These are phyloP conservation scores for Mycena galopus DNA, from an alignment of 768 basidiomycete genomes.

Conservation along the genomic window DNA sequence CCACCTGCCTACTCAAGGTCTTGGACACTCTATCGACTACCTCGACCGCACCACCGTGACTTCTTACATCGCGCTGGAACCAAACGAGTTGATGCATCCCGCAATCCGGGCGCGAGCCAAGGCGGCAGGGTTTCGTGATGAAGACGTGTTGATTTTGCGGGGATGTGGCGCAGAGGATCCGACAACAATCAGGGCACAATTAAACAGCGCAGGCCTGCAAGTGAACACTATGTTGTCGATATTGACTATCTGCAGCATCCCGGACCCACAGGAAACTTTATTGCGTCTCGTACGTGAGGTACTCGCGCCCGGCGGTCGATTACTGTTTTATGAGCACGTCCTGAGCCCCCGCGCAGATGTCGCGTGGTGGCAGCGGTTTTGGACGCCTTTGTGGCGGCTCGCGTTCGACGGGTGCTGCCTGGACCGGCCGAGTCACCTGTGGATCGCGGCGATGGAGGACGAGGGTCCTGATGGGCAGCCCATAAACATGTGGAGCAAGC, in stretches of 20 bases:
- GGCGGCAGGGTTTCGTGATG: conserved; percentile 65
- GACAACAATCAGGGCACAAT: conserved; percentile 57
- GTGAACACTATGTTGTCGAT: conserved; percentile 77
- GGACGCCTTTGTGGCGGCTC: conserved; percentile 77
- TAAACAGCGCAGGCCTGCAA: conserved; percentile 40
- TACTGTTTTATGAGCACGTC: conserved; percentile 83
- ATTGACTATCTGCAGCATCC: conserved; percentile 76
- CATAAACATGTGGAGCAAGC: conserved; percentile 63
- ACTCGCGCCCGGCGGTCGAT: conserved; percentile 72
- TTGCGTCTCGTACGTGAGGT: conserved; percentile 60
- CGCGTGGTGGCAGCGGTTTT: conserved; percentile 79
- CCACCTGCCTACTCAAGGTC: conserved; percentile 54
- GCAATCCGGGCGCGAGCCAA: conserved; percentile 64
- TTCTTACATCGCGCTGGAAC: conserved; percentile 80
- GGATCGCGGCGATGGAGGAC: conserved; percentile 53
- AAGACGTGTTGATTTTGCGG: conserved; percentile 66
- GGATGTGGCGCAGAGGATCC: conserved; percentile 74
- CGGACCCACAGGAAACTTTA: conserved; percentile 65
- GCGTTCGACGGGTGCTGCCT: conserved; percentile 75
- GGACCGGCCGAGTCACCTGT: conserved; percentile 68
- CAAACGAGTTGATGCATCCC: conserved; percentile 74
- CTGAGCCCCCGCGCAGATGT: conserved; percentile 64
- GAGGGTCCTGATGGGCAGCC: conserved; percentile 40
- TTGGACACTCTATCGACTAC: conserved; percentile 74
- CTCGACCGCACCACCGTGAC: conserved; percentile 67